Evolutionary conservation across 106 monocot species (phyloP).

Genomic region (Dioscorea dumetorum): DNA sequence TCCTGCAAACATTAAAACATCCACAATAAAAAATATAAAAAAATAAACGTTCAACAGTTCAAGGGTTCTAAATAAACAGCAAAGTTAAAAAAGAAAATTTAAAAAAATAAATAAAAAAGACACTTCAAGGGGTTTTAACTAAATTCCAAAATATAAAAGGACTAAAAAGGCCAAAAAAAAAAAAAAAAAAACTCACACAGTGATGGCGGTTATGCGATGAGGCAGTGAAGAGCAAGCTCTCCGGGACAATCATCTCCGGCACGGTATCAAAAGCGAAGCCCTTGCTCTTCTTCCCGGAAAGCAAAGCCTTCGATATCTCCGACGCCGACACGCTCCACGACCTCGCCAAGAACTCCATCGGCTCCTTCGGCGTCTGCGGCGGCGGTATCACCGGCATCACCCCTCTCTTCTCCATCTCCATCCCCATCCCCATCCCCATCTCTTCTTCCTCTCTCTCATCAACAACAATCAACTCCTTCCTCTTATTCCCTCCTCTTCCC

Average conservation of each 20-base stretch:
- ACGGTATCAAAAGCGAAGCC: constrained; percentile 37
- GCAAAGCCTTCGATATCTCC: constrained; percentile 76
- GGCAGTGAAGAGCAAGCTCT: constrained; percentile 22
- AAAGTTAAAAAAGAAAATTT: too few relatives aligned
- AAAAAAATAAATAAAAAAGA: too few relatives aligned
- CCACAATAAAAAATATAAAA: too few relatives aligned
- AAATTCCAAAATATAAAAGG: too few relatives aligned
- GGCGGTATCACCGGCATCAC: constrained; percentile 33
- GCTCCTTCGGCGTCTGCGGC: constrained; percentile 71
- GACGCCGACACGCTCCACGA: constrained; percentile 84
- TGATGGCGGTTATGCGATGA: neutral
- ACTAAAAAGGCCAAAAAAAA: too few relatives aligned
- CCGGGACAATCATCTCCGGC: constrained; percentile 37
- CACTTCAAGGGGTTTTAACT: too few relatives aligned
- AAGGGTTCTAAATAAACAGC: too few relatives aligned
- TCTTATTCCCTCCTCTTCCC: neutral
- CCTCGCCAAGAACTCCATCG: constrained; percentile 84
- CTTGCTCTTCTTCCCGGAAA: constrained; percentile 31
- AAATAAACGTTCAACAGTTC: too few relatives aligned
- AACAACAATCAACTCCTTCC: neutral
- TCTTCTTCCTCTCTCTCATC: constrained; percentile 14
- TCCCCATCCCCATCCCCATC: constrained; percentile 7
- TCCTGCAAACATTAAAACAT: too few relatives aligned
- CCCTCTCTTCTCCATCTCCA: constrained; percentile 3
- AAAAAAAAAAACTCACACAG: constrained; percentile 6